phyloP scores from a whole-genome alignment of 371 early-diverging fungal species.

The Mucor racemosus region DNA sequence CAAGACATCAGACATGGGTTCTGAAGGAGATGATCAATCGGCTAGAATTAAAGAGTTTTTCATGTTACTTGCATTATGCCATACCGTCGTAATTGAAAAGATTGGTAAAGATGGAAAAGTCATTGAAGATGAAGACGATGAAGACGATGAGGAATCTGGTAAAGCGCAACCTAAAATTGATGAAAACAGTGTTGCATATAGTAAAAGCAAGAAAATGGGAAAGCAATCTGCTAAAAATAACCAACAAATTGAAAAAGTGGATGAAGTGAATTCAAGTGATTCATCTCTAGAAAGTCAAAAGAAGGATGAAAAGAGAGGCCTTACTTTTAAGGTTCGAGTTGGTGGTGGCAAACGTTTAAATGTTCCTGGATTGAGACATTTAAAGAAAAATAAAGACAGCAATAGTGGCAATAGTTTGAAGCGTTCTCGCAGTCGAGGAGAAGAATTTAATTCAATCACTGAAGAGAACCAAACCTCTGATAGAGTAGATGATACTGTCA shows the following conservation, averaged over 20 bases:
- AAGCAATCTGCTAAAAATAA: neutral
- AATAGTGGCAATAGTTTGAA: neutral
- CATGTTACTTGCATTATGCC: slow-evolving; percentile 87
- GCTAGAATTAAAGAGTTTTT: slow-evolving; percentile 70
- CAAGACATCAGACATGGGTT: slow-evolving; percentile 13
- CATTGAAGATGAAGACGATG: slow-evolving; percentile 36
- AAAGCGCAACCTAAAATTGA: slow-evolving; percentile 23
- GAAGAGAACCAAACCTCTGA: slow-evolving; percentile 26
- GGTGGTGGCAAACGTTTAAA: slow-evolving; percentile 9
- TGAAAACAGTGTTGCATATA: neutral
- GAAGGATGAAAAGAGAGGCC: neutral
- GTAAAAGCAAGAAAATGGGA: neutral
- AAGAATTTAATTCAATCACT: slow-evolving; percentile 28
- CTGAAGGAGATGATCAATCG: neutral
- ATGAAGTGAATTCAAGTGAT: neutral
- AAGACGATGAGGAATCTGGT: slow-evolving; percentile 19
- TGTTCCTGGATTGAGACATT: slow-evolving; percentile 5
- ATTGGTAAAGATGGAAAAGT: slow-evolving; percentile 60
- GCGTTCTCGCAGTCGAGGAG: slow-evolving; percentile 14
- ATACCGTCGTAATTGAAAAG: slow-evolving; percentile 89
- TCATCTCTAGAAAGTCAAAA: neutral
- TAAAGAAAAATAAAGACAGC: slow-evolving; percentile 6
- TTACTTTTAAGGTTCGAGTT: neutral
- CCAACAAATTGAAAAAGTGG: neutral
- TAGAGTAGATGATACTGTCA: slow-evolving; percentile 41